Conservation (phyloP, 2,329 filamentous ascomycete genomes). For the Ceratocystis smalleyi region DNA sequence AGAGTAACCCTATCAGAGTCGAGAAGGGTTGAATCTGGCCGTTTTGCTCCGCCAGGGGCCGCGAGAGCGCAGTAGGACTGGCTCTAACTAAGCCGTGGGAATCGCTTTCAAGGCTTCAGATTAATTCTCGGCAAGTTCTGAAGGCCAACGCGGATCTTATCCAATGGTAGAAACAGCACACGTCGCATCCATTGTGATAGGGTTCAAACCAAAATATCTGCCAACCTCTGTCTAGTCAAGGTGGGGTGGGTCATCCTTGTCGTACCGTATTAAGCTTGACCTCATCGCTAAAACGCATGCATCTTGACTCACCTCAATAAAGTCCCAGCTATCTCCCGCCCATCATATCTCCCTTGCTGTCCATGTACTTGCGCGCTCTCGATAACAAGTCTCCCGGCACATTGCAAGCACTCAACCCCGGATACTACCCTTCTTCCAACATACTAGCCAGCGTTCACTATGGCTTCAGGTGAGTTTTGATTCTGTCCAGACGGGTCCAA, state of each 20-base stretch:
- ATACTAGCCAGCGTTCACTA: background rate
- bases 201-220: too few relatives aligned
- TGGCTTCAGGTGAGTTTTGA: background rate
- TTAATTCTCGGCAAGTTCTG: too few relatives aligned
- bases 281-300: background rate
- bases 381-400: background rate
- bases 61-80: too few relatives aligned
- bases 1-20: background rate
- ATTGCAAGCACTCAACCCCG: background rate
- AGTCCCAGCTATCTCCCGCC: background rate
- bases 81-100: too few relatives aligned
- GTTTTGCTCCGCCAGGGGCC: background rate
- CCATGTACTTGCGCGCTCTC: background rate
- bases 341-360: background rate
- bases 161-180: too few relatives aligned
- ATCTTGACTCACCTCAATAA: conserved; percentile 1
- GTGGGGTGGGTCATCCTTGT: background rate
- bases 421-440: background rate
- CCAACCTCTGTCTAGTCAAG: background rate
- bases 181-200: too few relatives aligned
- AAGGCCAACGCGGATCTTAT: too few relatives aligned
- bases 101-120: too few relatives aligned
- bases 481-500: background rate
- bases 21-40: too few relatives aligned
- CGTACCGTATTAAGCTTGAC: background rate